Evolutionary conservation across 805 yeast species (phyloP), one percentile per base, ranked within the genome.

Genomic region (Kodamaea leandrae): DNA sequence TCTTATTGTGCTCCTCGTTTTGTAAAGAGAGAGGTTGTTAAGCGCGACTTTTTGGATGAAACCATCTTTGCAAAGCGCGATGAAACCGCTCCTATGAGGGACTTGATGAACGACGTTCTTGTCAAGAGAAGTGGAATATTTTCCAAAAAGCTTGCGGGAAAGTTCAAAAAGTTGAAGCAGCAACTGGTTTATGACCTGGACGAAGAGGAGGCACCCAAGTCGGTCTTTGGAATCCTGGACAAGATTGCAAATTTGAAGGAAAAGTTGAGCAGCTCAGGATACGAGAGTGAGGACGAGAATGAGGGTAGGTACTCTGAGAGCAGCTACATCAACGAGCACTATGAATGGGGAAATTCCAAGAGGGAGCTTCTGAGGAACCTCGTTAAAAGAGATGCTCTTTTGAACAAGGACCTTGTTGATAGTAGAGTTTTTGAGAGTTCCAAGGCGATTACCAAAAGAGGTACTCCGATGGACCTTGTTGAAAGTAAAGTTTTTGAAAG

Each of bases 301-400:
- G 32, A 27, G 8, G 39, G 39, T 4, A 16, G 15, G 8, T 36
- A 36, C 14, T 14, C 24, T 15, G 30, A 28, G 14, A 36, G 33
- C 14, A 21, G 25, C 28, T 20, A 18, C n/a, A 27, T 30, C n/a
- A 36, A 36, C 19, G 27, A 20, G 4, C 23, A 28, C 18, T 36
- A 36, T 21, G 32, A 29, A 15, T 36, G 36, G 41, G 41, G 41
- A 8, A 26, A 21, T 13, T 6, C 24, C n/a, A 37, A 37, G 25
- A 30, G 41, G n/a, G n/a, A n/a, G n/a, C n/a, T n/a, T n/a, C n/a
- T n/a, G n/a, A n/a, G n/a, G n/a, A n/a, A n/a, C n/a, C n/a, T n/a
- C n/a, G n/a, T n/a, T n/a, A n/a, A n/a, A n/a, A n/a, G n/a, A n/a
- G n/a, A n/a, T n/a, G n/a, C n/a, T n/a, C n/a, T n/a, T n/a, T n/a